Evolutionary conservation across 805 yeast genomes (phyloP), one percentile per base, ranked within the genome.

Genomic region (Yarrowia hollandica): DNA sequence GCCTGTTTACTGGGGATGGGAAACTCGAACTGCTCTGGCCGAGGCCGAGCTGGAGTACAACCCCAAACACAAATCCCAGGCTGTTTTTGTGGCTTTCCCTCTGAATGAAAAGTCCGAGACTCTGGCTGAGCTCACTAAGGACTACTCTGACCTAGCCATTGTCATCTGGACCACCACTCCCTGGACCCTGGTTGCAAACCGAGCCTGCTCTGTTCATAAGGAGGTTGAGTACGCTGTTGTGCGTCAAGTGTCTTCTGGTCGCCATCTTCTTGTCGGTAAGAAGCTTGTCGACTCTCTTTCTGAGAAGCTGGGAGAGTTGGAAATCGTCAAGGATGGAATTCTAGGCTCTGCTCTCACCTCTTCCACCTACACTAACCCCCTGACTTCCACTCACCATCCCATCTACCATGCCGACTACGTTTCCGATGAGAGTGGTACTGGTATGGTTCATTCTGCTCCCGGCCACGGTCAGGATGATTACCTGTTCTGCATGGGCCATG

Each of bases 1-100:
- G 68, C 99, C 99, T 0, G 98, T 95, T 1, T 94, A 86, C 78
- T 94, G 98, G 97, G 96, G 97, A 1, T 85, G 92, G 63, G 97
- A 91, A 67, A 88, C 96, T 2, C 81, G 82, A 60, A 91, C 99
- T 0, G 98, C 98, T 0, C 75, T 94, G 62, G 99, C 99, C 0
- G 99, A 94, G 71, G 92, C 97, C 18, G 99, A 94, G 70, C 77
- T 94, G 60, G 97, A 92, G 68, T 94, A 94, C 71, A 86, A 87
- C 54, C 82, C 81, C 18, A 96, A 90, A 70, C 75, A 68, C 39
- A 86, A 96, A 0, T 80, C 75, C 5, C 85, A 96, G 2, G 83
- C 72, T 0, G 64, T 65, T 1, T 67, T 76, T 0, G 58, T 62
- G 4, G 60, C 61, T 1, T 55, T 71, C 1, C 31, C 37, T 11